phyloP scores from a whole-genome alignment of 495 filamentous ascomycete genomes.

The Pyrenula aspistea region DNA sequence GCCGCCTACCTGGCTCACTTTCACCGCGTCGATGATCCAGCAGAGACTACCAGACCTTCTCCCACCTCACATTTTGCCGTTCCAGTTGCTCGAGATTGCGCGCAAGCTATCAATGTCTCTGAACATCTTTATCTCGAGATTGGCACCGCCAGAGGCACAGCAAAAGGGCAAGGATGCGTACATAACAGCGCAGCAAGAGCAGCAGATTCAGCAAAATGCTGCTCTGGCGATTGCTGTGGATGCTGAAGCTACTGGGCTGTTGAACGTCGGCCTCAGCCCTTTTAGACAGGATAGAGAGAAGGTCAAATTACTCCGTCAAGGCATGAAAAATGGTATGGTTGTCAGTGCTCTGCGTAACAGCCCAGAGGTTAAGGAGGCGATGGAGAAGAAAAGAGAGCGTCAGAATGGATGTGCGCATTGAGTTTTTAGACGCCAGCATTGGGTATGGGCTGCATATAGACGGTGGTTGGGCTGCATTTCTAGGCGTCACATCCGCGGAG shows the following conservation, averaged over 20 bases:
- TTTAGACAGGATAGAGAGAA: slow-evolving; percentile 59
- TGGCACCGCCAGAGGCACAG: slow-evolving; percentile 27
- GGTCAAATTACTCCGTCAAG: slow-evolving; percentile 44
- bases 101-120: slow-evolving; percentile 66
- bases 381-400: slow-evolving; percentile 28
- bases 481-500: too few species aligned
- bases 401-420: neutral
- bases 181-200: slow-evolving; percentile 20
- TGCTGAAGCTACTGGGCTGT: slow-evolving; percentile 51
- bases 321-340: slow-evolving; percentile 67
- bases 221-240: slow-evolving; percentile 43
- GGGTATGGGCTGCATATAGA: neutral
- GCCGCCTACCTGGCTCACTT: slow-evolving; percentile 33
- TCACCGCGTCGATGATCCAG: slow-evolving; percentile 22
- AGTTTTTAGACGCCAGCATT: neutral
- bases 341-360: slow-evolving; percentile 60
- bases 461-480: too few species aligned
- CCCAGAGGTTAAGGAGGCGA: slow-evolving; percentile 63
- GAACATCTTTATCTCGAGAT: slow-evolving; percentile 83
- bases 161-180: slow-evolving; percentile 35
- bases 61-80: slow-evolving; percentile 68
- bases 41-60: slow-evolving; percentile 36
- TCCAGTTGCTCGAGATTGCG: slow-evolving; percentile 69
- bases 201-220: slow-evolving; percentile 5
- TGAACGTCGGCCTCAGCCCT: slow-evolving; percentile 72